Conservation (phyloP, 2,329 filamentous ascomycete species). For the Verticillium longisporum region DNA sequence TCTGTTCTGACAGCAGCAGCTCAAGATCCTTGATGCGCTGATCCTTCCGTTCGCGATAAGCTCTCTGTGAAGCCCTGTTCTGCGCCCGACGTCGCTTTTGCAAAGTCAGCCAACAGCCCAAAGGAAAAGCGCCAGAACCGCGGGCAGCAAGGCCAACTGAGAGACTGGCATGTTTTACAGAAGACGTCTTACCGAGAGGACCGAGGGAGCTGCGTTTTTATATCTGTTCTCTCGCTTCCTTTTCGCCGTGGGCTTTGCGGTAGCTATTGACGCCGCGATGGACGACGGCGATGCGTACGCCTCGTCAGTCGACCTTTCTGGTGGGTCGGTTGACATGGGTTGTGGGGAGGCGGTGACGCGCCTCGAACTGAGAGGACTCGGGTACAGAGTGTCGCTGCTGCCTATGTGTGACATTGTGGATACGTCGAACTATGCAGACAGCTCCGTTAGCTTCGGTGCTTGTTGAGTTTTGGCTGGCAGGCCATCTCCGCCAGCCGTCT, state of each 20-base stretch:
- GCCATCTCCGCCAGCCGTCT: background rate
- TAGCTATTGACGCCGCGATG: background rate
- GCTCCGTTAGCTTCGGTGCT: background rate
- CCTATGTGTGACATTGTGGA: slow-evolving; percentile 17
- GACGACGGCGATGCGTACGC: background rate
- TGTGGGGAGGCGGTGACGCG: slow-evolving; percentile 12
- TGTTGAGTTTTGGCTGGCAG: background rate
- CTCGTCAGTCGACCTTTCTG: background rate
- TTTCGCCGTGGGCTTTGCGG: slow-evolving; percentile 32
- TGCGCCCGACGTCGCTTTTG: slow-evolving; percentile 22
- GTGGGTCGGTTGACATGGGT: slow-evolving; percentile 5
- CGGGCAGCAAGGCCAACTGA: background rate
- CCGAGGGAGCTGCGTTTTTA: slow-evolving; percentile 43
- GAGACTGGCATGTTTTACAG: background rate
- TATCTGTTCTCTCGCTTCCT: slow-evolving; percentile 45
- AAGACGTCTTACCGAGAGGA: slow-evolving; percentile 34
- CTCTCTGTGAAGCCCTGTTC: slow-evolving; percentile 23
- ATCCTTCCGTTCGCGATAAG: slow-evolving; percentile 30
- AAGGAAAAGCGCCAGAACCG: no score
- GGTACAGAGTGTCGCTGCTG: slow-evolving; percentile 19
- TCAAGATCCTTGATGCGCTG: slow-evolving; percentile 60
- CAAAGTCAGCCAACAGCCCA: background rate
- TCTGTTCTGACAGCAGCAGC: slow-evolving; percentile 43
- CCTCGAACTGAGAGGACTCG: slow-evolving; percentile 20
- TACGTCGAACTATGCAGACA: slow-evolving; percentile 10